Percentiles rank a stretch among this genome's conserved stretches.
These are phyloP conservation scores for Podospora sp. DNA, from an alignment of 495 filamentous ascomycete species.

Conservation along the genomic window DNA sequence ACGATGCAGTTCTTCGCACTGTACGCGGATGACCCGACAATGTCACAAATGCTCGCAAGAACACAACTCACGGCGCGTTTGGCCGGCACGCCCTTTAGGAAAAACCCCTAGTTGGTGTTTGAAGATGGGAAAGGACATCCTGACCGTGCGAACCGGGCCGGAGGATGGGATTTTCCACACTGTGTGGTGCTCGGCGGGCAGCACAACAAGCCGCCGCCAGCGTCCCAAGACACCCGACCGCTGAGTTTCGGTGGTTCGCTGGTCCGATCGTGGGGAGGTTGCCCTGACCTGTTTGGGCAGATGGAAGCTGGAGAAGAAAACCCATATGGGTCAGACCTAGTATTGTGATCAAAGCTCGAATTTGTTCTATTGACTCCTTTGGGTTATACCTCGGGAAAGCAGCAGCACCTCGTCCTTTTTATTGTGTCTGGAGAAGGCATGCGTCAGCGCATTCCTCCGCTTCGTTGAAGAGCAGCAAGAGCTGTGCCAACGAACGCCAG, in stretches of 20 bases:
- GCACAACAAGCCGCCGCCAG: conserved; percentile 14
- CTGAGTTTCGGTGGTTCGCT: not conserved
- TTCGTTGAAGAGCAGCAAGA: conserved; percentile 19
- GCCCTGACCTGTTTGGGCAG: not conserved
- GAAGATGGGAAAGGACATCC: conserved; percentile 2
- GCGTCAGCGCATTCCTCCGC: not conserved
- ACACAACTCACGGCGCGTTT: not conserved
- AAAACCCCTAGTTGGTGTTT: not conserved
- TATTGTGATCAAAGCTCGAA: not conserved
- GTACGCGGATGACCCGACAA: not conserved
- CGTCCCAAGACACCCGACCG: not conserved
- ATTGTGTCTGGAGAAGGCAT: conserved; percentile 8
- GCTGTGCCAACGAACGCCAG: conserved; percentile 1
- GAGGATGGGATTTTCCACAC: not conserved
- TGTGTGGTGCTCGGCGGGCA: conserved; percentile 15
- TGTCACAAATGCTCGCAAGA: not conserved
- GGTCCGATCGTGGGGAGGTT: not conserved
- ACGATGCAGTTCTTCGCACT: not conserved
- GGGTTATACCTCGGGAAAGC: not conserved
- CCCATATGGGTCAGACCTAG: not conserved
- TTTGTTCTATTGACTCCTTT: not conserved
- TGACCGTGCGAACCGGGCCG: not conserved
- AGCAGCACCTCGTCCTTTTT: not conserved
- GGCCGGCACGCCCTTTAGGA: not conserved
- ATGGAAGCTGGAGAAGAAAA: not conserved